A percentile compares a stretch with the other conserved stretches of the same genome.
Evolutionary conservation across 2,329 filamentous ascomycete genomes (phyloP).

Genomic region (Calonectria pseudoturangicola): DNA sequence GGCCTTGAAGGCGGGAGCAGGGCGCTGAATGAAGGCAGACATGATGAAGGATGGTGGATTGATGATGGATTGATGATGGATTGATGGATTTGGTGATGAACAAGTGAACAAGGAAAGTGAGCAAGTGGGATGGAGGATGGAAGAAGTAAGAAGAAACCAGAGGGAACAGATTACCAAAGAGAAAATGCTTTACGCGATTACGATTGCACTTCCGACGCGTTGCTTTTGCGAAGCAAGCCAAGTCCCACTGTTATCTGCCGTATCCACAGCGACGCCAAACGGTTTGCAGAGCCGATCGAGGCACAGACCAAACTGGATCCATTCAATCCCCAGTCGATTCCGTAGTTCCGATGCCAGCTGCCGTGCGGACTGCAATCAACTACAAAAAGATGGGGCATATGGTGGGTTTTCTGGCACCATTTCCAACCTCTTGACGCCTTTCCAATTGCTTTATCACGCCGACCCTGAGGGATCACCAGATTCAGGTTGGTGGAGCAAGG

Average conservation of each 20-base stretch:
- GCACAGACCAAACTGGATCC: conserved; percentile 11
- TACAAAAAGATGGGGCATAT: neutral
- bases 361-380: too few species aligned
- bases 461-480: neutral
- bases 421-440: neutral
- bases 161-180: conserved; percentile 2
- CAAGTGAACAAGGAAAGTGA: neutral
- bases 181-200: conserved; percentile 22
- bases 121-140: neutral
- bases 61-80: neutral
- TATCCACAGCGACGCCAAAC: conserved; percentile 22
- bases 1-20: conserved; percentile 69
- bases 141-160: neutral
- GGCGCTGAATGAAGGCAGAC: conserved; percentile 69
- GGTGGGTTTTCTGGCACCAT: neutral
- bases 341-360: neutral
- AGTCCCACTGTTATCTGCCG: conserved; percentile 27
- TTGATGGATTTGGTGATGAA: neutral
- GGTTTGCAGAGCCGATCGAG: conserved; percentile 5
- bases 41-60: conserved; percentile 55
- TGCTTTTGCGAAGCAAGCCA: conserved; percentile 14
- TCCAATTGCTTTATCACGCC: neutral
- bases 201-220: neutral
- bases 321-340: conserved; percentile 7
- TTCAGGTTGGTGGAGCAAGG: conserved; percentile 9